These are phyloP conservation scores for Chrysanthemum seticuspe DNA, from an alignment of 129 eudicot species.

Conservation along the genomic window DNA sequence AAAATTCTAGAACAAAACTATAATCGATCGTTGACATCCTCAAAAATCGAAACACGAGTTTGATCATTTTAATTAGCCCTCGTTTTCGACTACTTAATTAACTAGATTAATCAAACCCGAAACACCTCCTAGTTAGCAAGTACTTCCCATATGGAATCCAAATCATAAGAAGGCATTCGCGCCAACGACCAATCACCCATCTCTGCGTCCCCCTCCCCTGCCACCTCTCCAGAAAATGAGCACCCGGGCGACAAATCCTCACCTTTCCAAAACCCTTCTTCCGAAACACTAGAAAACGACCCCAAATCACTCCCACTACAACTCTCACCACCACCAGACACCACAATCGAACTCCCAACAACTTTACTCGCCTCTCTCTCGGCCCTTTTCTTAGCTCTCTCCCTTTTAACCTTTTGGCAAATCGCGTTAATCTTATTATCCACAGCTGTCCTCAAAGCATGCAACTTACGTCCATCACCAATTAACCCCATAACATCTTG, in stretches of 20 bases:
- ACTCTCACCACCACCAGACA: slow-evolving; percentile 14
- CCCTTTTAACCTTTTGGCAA: slow-evolving; percentile 64
- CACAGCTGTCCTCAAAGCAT: slow-evolving; percentile 54
- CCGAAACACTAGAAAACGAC: slow-evolving; percentile 44
- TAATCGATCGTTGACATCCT: slow-evolving; percentile 6
- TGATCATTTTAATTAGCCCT: too few species aligned
- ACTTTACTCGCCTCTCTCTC: slow-evolving; percentile 14
- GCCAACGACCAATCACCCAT: slow-evolving; percentile 57
- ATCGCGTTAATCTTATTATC: slow-evolving; percentile 81
- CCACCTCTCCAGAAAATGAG: slow-evolving; percentile 29
- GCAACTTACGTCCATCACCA: slow-evolving; percentile 51
- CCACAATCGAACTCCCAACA: slow-evolving; percentile 9
- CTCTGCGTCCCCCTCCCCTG: slow-evolving; percentile 32
- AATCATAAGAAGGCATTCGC: slow-evolving; percentile 68
- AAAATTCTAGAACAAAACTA: not conserved
- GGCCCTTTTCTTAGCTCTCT: slow-evolving; percentile 38
- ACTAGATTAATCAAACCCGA: not conserved
- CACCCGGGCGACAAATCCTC: slow-evolving; percentile 40
- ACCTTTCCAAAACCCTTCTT: slow-evolving; percentile 55
- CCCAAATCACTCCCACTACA: slow-evolving; percentile 27
- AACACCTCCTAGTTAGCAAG: slow-evolving; percentile 47
- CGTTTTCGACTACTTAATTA: too few species aligned
- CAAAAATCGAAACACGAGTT: slow-evolving; percentile 16
- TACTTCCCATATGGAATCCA: slow-evolving; percentile 78
- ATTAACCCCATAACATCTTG: slow-evolving; percentile 39